These are phyloP conservation scores for Paramecium pentaurelia DNA, from an alignment of 73 alveolate species.

Conservation along the genomic window DNA sequence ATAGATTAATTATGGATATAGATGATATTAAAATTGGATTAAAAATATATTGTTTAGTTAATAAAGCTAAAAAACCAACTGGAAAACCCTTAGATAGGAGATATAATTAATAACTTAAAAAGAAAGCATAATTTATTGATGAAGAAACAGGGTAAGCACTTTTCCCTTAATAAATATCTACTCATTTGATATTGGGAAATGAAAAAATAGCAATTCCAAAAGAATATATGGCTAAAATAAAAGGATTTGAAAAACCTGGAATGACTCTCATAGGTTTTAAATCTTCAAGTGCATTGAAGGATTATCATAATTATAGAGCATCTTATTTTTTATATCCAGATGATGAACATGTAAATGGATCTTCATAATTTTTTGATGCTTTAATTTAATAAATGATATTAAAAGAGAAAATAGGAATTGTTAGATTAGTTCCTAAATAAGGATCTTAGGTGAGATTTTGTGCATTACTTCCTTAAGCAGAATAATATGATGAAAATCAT, in stretches of 20 bases:
- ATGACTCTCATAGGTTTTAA: constrained; percentile 96
- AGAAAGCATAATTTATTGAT: constrained; percentile 78
- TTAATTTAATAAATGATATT: constrained; percentile 82
- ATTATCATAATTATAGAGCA: constrained; percentile 91
- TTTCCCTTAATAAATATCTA: constrained; percentile 89
- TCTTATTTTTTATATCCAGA: constrained; percentile 97
- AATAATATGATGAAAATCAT: constrained; percentile 67
- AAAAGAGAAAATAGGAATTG: constrained; percentile 91
- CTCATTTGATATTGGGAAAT: constrained; percentile 88
- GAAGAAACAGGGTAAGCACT: constrained; percentile 92
- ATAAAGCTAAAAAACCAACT: constrained; percentile 83
- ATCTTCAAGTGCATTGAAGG: constrained; percentile 81
- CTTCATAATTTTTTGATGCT: constrained; percentile 91
- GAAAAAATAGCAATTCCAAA: constrained; percentile 86
- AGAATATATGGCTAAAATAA: constrained; percentile 87
- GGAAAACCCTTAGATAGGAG: constrained; percentile 86
- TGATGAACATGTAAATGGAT: constrained; percentile 88
- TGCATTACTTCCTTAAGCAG: constrained; percentile 93
- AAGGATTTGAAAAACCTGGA: constrained; percentile 92
- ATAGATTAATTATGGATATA: constrained; percentile 40
- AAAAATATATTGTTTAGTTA: constrained; percentile 82
- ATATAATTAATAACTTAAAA: constrained; percentile 81
- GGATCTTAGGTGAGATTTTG: constrained; percentile 90
- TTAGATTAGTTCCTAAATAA: constrained; percentile 93
- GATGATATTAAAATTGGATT: constrained; percentile 80